Evolutionary conservation across 768 basidiomycete species (phyloP).

Genomic region (Psilocybe cyanescens): DNA sequence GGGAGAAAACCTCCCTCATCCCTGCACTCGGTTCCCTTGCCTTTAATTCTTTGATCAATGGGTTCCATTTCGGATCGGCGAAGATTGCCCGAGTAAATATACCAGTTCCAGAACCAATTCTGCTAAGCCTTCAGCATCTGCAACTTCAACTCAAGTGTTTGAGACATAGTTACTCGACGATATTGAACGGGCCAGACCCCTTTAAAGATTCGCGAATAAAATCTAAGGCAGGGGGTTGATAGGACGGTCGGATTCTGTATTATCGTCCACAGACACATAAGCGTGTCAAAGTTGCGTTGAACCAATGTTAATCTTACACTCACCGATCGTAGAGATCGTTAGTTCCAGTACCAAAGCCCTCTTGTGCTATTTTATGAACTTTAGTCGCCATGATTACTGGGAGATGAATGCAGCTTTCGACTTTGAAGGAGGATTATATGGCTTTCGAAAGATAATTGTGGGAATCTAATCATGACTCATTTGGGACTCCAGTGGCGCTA

Average conservation of each 20-base stretch:
- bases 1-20: slow-evolving; percentile 76
- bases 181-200: slow-evolving; percentile 47
- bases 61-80: slow-evolving; percentile 58
- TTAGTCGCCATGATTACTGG: slow-evolving; percentile 6
- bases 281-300: not conserved
- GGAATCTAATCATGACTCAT: not conserved
- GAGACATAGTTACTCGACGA: slow-evolving; percentile 64
- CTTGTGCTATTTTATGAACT: slow-evolving; percentile 68
- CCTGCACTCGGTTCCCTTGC: slow-evolving; percentile 88
- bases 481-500: not conserved
- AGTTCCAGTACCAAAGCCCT: slow-evolving; percentile 79
- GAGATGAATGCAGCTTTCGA: not conserved
- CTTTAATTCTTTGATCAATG: slow-evolving; percentile 53
- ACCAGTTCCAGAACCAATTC: slow-evolving; percentile 85
- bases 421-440: not conserved
- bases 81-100: slow-evolving; percentile 87
- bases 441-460: not conserved
- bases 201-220: slow-evolving; percentile 58
- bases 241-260: slow-evolving; percentile 78
- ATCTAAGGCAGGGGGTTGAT: slow-evolving; percentile 64
- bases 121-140: slow-evolving; percentile 29
- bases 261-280: not conserved
- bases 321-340: slow-evolving; percentile 84
- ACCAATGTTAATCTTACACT: slow-evolving; percentile 11
- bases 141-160: not conserved